Percentiles rank a stretch among this genome's conserved stretches.
Evolutionary conservation across 225 moss, liverwort and hornwort genomes (phyloP).

Genomic region (Sphagnum contortum): DNA sequence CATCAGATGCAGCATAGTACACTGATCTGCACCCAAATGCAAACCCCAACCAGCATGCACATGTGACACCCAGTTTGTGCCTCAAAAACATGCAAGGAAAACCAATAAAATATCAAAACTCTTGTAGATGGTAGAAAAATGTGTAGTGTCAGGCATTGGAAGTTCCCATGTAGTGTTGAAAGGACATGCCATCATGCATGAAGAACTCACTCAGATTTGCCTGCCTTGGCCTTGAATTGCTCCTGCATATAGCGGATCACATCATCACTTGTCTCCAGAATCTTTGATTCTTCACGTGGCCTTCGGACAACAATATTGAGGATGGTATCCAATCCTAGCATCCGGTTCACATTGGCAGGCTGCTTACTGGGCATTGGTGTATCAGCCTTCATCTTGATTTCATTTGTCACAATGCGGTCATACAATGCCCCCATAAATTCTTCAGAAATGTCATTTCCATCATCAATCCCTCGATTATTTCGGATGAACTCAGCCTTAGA

Average conservation of each 20-base stretch:
- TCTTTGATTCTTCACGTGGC: constrained; percentile 81
- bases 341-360: constrained; percentile 75
- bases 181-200: no score
- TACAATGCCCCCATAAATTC: constrained; percentile 89
- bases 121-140: no score
- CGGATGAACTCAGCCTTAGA: constrained; percentile 96
- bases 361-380: constrained; percentile 80
- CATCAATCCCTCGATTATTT: constrained; percentile 98
- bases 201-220: constrained; percentile 62
- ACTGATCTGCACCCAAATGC: constrained; percentile 50
- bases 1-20: constrained; percentile 97
- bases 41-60: no score
- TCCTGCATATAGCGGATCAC: constrained; percentile 99
- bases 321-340: constrained; percentile 87
- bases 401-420: constrained; percentile 87
- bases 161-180: no score
- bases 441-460: constrained; percentile 91
- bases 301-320: constrained; percentile 94
- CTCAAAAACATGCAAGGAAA: not conserved
- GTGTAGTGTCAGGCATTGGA: no score
- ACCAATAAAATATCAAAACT: not conserved
- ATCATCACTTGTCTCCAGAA: constrained; percentile 98
- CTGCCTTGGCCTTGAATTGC: constrained; percentile 98
- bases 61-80: not conserved
- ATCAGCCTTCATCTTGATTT: constrained; percentile 99